These are phyloP conservation scores for Yamadazyma aaseri DNA, from an alignment of 1,139 yeast species.

Conservation along the genomic window DNA sequence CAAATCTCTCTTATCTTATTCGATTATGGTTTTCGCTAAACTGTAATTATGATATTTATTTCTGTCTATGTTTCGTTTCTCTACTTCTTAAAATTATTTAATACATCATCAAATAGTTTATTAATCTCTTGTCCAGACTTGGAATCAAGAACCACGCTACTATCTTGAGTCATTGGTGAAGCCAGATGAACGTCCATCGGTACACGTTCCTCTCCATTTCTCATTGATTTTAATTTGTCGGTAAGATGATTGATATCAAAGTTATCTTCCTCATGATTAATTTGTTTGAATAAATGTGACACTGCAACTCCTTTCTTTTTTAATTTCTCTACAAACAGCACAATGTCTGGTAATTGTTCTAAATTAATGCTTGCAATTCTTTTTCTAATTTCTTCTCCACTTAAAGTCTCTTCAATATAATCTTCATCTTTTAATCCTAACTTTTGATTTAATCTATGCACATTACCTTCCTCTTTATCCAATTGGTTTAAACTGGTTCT, in stretches of 20 bases:
- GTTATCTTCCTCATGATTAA: constrained; percentile 4
- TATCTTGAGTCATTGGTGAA: constrained; percentile 10
- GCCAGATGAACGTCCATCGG: neutral
- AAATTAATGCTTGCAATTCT: constrained; percentile 45
- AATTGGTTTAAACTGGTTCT: constrained; percentile 33
- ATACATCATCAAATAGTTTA: constrained; percentile 17
- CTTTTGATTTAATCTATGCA: constrained; percentile 33
- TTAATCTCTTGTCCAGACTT: constrained; percentile 13
- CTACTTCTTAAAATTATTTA: constrained; percentile 15
- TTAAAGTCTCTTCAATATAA: constrained; percentile 19
- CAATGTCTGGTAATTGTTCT: constrained; percentile 53
- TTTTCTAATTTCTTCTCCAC: constrained; percentile 56
- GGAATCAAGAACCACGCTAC: constrained; percentile 6
- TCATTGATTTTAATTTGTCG: constrained; percentile 10
- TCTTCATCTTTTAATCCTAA: constrained; percentile 11
- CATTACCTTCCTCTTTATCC: constrained; percentile 44
- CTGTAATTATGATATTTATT: too few relatives aligned
- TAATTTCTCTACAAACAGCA: constrained; percentile 48
- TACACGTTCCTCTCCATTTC: constrained; percentile 1
- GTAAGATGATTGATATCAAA: constrained; percentile 17
- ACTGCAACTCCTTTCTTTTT: constrained; percentile 53
- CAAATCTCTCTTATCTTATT: too few relatives aligned
- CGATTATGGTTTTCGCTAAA: too few relatives aligned
- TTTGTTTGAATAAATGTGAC: constrained; percentile 43
- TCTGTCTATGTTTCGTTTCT: constrained; percentile 5